Base-by-base conservation (phyloP, 2,329 filamentous ascomycete genomes). In the Penicillium sp. region DNA sequence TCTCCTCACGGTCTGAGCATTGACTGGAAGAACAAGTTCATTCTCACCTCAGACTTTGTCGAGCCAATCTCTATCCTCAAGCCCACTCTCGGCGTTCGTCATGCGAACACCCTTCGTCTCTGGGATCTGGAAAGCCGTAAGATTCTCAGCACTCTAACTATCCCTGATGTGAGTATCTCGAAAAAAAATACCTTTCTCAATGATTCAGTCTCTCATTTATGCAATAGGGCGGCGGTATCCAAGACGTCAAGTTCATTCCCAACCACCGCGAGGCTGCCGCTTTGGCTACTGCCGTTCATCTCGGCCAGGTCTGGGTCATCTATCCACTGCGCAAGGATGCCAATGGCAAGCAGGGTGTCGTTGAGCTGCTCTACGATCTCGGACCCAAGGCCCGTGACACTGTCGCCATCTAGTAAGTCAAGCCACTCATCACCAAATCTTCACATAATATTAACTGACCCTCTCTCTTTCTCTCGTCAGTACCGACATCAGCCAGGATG, bases 181-280 rank as follows among this genome's bases (percentile, higher is more conserved):
- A 14, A 14, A 35, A 4, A 25, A 2, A 42, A 42, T 19, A 16
- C 25, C 16, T 33, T 3, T 1, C 28, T 1, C 11, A 7, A 35
- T 4, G 7, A 4, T 11, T 35, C n/a, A 22, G 30, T 51, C 2
- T 22, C 48, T 51, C 13, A 51, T 11, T 49, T 49, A 35, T 6
- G 5, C n/a, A 33, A 51, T 6, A 79, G 75, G 84, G 84, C 38
- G 79, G 80, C 43, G 85, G 85, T 62, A 87, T 88, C 54, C 85
- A 88, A 68, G 85, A 88, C 64, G 83, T 88, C 69, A 88, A 88
- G 73, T 87, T 87, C 75, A 88, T 88, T 63, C 86, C 85, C 0
- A 83, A 83, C 8, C 84, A 88, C 77, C 70, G 76, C 6, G 85
- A 88, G 63, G 78, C 77, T 37, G 85, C 85, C 35, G 85, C 85